Evolutionary conservation across 1,284 basidiomycete species (phyloP).

Genomic region (Sanguinoderma infundibulare): DNA sequence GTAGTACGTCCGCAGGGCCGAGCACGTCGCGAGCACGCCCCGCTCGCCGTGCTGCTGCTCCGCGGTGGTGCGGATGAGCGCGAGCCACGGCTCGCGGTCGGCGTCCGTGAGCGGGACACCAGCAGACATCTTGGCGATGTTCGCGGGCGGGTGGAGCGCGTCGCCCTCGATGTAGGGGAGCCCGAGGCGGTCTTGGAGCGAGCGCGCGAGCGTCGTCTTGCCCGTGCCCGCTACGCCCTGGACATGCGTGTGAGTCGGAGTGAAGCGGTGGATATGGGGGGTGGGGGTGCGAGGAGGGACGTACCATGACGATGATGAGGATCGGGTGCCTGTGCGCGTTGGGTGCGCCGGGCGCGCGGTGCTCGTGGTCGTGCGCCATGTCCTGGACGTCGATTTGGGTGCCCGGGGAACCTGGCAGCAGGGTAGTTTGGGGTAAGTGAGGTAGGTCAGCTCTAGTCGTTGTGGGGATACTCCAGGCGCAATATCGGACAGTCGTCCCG

Average conservation of each 20-base stretch:
- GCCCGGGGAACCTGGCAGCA: not conserved
- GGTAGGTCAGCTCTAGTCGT: not conserved
- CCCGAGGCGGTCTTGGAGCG: conserved; percentile 62
- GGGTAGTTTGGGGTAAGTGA: not conserved
- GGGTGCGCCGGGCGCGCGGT: conserved; percentile 10
- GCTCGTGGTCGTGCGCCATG: conserved; percentile 13
- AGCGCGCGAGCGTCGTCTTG: conserved; percentile 85
- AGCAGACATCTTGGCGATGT: conserved; percentile 88
- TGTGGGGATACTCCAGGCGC: no score
- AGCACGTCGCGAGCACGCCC: conserved; percentile 85
- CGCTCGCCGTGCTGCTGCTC: conserved; percentile 37
- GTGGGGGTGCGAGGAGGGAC: conserved; percentile 16
- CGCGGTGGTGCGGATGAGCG: conserved; percentile 70
- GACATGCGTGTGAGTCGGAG: not conserved
- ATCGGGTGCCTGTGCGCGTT: conserved; percentile 30
- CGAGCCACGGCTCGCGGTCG: conserved; percentile 90
- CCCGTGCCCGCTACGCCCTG: conserved; percentile 85
- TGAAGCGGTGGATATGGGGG: no score
- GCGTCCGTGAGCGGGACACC: conserved; percentile 83
- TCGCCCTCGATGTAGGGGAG: conserved; percentile 91
- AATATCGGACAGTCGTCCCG: no score
- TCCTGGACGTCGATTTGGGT: not conserved
- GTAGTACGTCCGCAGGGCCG: conserved; percentile 84
- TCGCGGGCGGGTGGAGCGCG: conserved; percentile 81
- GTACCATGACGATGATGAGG: conserved; percentile 54